These are phyloP conservation scores for Pyricularia sp. DNA, from an alignment of 2,329 filamentous ascomycete genomes.

Conservation along the genomic window DNA sequence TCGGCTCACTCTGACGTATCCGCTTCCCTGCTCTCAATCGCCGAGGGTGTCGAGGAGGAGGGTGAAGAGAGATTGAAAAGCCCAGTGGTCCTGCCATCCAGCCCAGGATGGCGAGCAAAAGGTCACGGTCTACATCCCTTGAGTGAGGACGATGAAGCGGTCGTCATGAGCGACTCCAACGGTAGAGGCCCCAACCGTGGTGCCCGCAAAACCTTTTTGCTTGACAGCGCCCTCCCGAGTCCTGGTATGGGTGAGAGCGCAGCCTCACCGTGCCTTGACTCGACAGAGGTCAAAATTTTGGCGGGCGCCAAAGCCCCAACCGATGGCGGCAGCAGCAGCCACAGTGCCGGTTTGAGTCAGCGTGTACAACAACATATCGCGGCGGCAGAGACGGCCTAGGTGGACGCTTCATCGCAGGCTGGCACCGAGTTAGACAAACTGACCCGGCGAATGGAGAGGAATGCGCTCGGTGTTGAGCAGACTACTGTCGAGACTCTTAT, in stretches of 20 bases:
- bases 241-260: not conserved
- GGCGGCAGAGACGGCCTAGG: not conserved
- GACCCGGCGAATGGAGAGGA: not conserved
- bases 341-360: not conserved
- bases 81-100: slow-evolving; percentile 15
- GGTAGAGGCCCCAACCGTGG: not conserved
- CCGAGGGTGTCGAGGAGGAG: slow-evolving; percentile 25
- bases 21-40: slow-evolving; percentile 36
- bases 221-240: not conserved
- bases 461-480: not conserved
- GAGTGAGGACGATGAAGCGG: slow-evolving; percentile 31
- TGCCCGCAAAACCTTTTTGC: not conserved
- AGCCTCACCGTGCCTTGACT: not conserved
- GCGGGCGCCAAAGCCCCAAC: not conserved
- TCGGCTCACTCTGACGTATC: slow-evolving; percentile 17
- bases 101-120: slow-evolving; percentile 9
- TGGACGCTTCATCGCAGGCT: not conserved
- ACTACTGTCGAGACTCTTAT: not conserved
- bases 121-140: slow-evolving; percentile 11
- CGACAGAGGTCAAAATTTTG: not conserved
- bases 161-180: slow-evolving; percentile 20
- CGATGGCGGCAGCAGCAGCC: not conserved
- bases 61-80: slow-evolving; percentile 10
- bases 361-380: not conserved
- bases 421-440: not conserved